Percentiles rank a stretch among this genome's conserved stretches.
Conservation (phyloP, 2,329 filamentous ascomycete species). For the Nemania diffusa region DNA sequence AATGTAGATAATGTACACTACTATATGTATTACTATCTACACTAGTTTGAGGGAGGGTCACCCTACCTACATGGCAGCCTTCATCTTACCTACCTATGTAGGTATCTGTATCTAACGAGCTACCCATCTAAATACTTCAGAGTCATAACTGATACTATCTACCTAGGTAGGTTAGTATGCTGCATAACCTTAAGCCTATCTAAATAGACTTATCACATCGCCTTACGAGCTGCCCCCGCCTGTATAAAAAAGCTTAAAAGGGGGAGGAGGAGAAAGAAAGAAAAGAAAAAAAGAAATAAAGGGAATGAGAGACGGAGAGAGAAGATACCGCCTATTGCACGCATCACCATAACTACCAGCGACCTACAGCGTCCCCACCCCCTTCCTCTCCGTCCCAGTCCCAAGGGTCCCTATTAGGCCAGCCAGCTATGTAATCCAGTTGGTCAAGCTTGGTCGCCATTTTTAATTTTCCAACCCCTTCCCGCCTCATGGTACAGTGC, state of each 20-base stretch:
- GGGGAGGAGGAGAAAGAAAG: background rate
- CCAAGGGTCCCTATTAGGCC: conserved; percentile 5
- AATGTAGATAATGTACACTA: no score
- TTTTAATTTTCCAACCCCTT: conserved; percentile 3
- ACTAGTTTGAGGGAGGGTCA: conserved; percentile 6
- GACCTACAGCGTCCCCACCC: background rate
- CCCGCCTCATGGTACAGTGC: background rate
- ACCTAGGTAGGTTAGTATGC: background rate
- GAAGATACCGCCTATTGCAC: background rate
- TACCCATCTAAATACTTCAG: background rate
- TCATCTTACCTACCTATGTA: background rate
- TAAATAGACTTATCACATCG: conserved; percentile 1
- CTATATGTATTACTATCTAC: no score
- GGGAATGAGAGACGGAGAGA: background rate
- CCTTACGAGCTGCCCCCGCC: background rate
- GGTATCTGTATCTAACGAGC: background rate
- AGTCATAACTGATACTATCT: background rate
- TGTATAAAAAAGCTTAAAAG: conserved; percentile 7
- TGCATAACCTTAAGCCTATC: background rate
- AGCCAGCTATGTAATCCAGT: background rate
- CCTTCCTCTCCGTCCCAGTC: background rate
- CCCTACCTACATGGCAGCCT: no score
- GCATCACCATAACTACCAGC: background rate
- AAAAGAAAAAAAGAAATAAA: background rate
- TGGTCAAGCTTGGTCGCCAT: conserved; percentile 10